Percentiles rank a stretch among this genome's conserved stretches.
These are phyloP conservation scores for Cystobasidium ongulense DNA, from an alignment of 768 basidiomycete species.

Conservation along the genomic window DNA sequence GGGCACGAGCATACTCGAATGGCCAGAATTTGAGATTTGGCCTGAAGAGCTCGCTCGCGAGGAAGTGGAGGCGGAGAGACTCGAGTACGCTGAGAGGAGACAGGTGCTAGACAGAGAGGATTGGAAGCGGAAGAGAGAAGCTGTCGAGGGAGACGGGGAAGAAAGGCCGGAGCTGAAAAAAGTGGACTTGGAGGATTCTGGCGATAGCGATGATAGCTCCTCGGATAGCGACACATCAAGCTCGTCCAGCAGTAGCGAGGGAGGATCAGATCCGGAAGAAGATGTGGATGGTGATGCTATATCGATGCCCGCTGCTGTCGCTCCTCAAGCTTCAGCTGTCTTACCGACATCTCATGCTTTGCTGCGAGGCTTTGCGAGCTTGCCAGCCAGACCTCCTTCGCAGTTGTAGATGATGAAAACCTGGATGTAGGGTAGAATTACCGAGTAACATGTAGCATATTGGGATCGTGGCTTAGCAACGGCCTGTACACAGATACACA, in stretches of 20 bases:
- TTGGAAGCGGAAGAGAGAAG: constrained; percentile 13
- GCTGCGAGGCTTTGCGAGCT: not conserved
- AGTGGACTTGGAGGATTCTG: not conserved
- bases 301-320: not conserved
- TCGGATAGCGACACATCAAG: not conserved
- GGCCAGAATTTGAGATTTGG: constrained; percentile 27
- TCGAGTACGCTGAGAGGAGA: constrained; percentile 3
- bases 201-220: not conserved
- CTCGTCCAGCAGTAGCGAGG: not conserved
- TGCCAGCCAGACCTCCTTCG: not conserved
- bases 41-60: not conserved
- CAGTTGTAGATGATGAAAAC: not conserved
- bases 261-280: not conserved
- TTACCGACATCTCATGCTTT: not conserved
- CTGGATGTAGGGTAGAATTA: not conserved
- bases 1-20: constrained; percentile 17
- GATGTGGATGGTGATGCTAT: not conserved
- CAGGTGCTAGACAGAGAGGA: not conserved
- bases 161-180: not conserved
- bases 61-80: not conserved
- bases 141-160: not conserved
- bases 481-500: not conserved
- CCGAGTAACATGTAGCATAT: not conserved
- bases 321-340: not conserved
- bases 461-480: not conserved